phyloP scores from a whole-genome alignment of 2,329 filamentous ascomycete genomes.

The Talaromyces sp. region DNA sequence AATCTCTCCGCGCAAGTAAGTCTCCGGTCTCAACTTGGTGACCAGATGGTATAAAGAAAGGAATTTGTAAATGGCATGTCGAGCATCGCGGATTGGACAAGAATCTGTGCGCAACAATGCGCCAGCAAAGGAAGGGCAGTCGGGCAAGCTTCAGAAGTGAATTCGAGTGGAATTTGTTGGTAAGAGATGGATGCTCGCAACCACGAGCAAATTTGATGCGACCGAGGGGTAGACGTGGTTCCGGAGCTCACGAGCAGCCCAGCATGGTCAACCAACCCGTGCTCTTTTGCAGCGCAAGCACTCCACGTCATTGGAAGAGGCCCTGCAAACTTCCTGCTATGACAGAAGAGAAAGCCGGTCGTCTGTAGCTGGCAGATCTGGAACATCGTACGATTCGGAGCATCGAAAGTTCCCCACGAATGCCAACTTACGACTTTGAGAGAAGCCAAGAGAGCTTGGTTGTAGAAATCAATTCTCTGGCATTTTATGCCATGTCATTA shows the following conservation, averaged over 20 bases:
- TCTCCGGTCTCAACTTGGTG: neutral
- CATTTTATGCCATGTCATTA: neutral
- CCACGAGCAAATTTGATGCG: conserved; percentile 1
- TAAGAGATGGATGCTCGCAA: neutral
- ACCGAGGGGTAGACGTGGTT: neutral
- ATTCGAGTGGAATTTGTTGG: neutral
- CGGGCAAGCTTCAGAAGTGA: neutral
- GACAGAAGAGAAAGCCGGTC: neutral
- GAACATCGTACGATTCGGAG: neutral
- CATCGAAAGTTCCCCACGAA: neutral
- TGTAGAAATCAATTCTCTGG: neutral
- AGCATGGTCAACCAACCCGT: neutral
- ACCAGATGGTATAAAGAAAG: neutral
- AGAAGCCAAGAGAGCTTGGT: neutral
- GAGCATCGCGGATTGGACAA: neutral
- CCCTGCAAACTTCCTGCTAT: neutral
- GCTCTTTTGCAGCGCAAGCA: neutral
- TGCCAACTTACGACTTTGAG: neutral
- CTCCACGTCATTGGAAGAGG: neutral
- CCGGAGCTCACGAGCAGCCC: neutral
- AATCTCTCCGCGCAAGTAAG: neutral
- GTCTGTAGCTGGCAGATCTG: neutral
- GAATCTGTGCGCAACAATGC: neutral
- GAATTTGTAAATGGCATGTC: neutral
- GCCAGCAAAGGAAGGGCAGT: neutral